Percentiles rank a stretch among this genome's conserved stretches.
Conservation (phyloP, 2,329 filamentous ascomycete genomes). For the Colletotrichum sp. region DNA sequence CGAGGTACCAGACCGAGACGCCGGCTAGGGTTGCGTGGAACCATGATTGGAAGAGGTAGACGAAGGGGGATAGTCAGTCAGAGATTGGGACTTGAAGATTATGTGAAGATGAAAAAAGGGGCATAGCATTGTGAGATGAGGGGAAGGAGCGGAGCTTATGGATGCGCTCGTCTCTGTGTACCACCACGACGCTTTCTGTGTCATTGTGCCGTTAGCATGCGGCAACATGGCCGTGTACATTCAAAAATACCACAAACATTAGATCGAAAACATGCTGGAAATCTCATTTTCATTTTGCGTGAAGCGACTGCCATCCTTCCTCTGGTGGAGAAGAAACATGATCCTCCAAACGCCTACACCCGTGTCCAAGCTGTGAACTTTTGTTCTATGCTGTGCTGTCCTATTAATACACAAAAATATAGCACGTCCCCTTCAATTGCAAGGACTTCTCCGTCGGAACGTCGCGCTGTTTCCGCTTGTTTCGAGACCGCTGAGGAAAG, state of each 20-base stretch:
- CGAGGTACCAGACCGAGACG: conserved; percentile 81
- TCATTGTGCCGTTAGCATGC: background rate
- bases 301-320: background rate
- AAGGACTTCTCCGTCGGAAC: background rate
- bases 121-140: background rate
- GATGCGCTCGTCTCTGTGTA: background rate
- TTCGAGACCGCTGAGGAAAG: background rate
- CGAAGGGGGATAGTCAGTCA: background rate
- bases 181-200: background rate
- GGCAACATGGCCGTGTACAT: background rate
- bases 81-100: background rate
- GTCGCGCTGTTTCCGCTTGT: background rate
- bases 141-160: background rate
- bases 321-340: background rate
- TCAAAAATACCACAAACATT: background rate
- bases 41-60: conserved; percentile 80
- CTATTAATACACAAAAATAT: conserved; percentile 35
- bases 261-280: background rate
- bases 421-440: background rate
- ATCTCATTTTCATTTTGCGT: background rate
- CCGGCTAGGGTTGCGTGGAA: conserved; percentile 87
- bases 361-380: conserved; percentile 10
- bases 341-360: background rate
- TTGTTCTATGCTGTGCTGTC: conserved; percentile 27
- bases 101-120: background rate